Base-by-base conservation (phyloP, 2,329 filamentous ascomycete species). In the Uncinocarpus reesii region DNA sequence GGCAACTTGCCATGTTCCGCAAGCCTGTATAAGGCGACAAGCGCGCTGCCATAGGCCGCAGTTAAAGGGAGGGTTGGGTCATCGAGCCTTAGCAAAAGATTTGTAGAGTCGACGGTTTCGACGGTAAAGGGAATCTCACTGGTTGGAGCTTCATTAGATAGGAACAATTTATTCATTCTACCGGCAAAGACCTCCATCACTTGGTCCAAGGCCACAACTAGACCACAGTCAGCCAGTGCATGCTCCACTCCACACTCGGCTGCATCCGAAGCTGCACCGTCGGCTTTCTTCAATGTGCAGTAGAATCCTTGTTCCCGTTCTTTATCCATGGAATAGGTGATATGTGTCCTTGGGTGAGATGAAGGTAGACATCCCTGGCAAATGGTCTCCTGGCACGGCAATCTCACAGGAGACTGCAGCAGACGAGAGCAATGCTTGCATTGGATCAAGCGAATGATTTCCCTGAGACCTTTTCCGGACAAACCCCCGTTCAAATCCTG, bases 341-440 rank as follows among this genome's bases (percentile, higher is more conserved):
- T 84, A 52, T 86, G 79, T 41, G 71, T 70, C 37, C 87, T 77
- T 13, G 73, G 63, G 57, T 82, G 77, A 2, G 80, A 67, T 40
- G 77, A 66, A 1, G 88, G 88, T 1, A 94, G 67, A 64, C 89
- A 95, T 42, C 65, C 64, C 58, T 76, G 80, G 67, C 89, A 95
- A 8, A 94, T 65, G 8, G 81, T 82, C 59, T 83, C 79, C 23
- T 88, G 87, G 62, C 89, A 95, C 4, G 88, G 87, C 3, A 95
- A 70, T 0, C 84, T 84, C 49, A 87, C 74, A 4, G 88, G 85
- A 7, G 78, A 72, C 38, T 68, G 72, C 24, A 92, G 70, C 1
- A 83, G 81, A 36, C 70, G 71, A 2, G 81, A 85, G 64, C 89
- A 95, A 53, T 76, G 69, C 8, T 75, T 75, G 62, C 89, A 95